phyloP scores from a whole-genome alignment of 192 early-diverging fungal species.

The Cetraspora pellucida region DNA sequence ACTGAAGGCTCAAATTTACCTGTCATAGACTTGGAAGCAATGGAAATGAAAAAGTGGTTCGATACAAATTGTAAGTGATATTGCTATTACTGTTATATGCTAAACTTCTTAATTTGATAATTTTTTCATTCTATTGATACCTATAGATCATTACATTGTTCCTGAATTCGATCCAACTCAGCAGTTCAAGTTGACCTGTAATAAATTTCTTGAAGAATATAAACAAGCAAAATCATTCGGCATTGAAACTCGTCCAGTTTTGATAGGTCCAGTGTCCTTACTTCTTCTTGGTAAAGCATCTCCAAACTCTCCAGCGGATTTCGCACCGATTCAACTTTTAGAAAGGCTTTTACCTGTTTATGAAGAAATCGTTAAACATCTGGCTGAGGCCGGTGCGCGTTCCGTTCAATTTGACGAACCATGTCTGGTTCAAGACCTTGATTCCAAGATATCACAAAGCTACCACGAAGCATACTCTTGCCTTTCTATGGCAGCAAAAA shows the following conservation, averaged over 20 bases:
- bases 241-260: conserved; percentile 88
- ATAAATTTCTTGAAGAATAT: conserved; percentile 83
- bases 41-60: conserved; percentile 99
- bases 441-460: conserved; percentile 49
- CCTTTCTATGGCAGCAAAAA: conserved; percentile 53
- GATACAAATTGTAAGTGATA: conserved; percentile 94
- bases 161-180: conserved; percentile 82
- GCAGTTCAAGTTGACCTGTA: conserved; percentile 66
- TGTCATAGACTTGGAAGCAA: conserved; percentile 85
- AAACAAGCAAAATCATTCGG: conserved; percentile 90
- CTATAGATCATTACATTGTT: conserved; percentile 68
- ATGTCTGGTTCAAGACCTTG: conserved; percentile 67
- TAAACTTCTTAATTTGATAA: not conserved
- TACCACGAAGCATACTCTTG: conserved; percentile 67
- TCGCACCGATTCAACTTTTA: conserved; percentile 78
- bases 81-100: not conserved
- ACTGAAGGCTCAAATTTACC: not conserved
- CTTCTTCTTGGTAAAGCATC: conserved; percentile 83
- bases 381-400: conserved; percentile 75
- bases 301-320: conserved; percentile 61
- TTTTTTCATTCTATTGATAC: not conserved
- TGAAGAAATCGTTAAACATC: conserved; percentile 69
- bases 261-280: conserved; percentile 91
- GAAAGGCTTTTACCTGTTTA: conserved; percentile 81
- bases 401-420: conserved; percentile 91